Percentiles rank a stretch among this genome's conserved stretches.
Evolutionary conservation across 2,329 filamentous ascomycete species (phyloP).

Genomic region (Ophiostoma populinum): DNA sequence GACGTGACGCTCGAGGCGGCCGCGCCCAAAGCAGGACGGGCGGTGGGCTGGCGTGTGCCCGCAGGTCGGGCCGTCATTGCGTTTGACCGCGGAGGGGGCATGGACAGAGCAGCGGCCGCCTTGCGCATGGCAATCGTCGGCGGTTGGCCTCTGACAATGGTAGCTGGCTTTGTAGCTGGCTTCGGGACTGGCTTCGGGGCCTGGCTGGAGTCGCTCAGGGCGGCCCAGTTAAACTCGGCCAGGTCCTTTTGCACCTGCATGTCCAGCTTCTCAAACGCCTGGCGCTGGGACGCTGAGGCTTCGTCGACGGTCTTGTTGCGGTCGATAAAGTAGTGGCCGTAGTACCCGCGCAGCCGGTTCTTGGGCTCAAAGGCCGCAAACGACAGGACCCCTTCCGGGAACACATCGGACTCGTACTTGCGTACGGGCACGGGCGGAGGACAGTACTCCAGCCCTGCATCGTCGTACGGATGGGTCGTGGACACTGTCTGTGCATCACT

Average conservation of each 20-base stretch:
- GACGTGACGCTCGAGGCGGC: slow-evolving; percentile 10
- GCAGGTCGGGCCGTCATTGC: too few relatives aligned
- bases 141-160: too few relatives aligned
- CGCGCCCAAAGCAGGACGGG: background rate
- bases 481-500: slow-evolving; percentile 14
- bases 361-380: slow-evolving; percentile 39
- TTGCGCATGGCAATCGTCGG: background rate
- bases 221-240: slow-evolving; percentile 43
- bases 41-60: slow-evolving; percentile 5
- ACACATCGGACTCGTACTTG: slow-evolving; percentile 52
- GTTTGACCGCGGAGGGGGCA: too few relatives aligned
- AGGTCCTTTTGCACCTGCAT: slow-evolving; percentile 50
- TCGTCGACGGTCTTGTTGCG: slow-evolving; percentile 40
- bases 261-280: slow-evolving; percentile 39
- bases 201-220: too few relatives aligned
- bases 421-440: slow-evolving; percentile 50
- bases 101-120: slow-evolving; percentile 19
- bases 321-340: slow-evolving; percentile 31
- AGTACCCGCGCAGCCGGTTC: slow-evolving; percentile 45
- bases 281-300: slow-evolving; percentile 32
- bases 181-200: too few relatives aligned
- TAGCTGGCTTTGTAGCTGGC: background rate
- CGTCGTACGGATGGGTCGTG: slow-evolving; percentile 27
- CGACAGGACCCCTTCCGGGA: slow-evolving; percentile 38
- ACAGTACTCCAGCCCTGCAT: slow-evolving; percentile 78